A percentile compares a stretch with the other conserved stretches of the same genome.
Evolutionary conservation across 441 rosid species (phyloP).

Genomic region (Gossypium gossypioides): DNA sequence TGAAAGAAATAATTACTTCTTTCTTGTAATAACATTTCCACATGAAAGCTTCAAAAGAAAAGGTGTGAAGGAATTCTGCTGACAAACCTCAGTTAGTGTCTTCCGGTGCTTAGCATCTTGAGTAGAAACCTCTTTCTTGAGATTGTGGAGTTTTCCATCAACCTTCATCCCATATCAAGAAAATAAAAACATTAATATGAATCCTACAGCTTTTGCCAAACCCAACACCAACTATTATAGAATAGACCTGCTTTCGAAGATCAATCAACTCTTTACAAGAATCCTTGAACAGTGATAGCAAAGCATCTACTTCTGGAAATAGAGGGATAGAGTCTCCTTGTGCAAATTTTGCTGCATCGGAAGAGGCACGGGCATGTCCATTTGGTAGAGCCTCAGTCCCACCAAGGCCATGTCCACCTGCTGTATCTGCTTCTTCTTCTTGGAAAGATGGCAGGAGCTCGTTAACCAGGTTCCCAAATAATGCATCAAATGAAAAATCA

Average conservation of each 20-base stretch:
- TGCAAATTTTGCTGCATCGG: slow-evolving; percentile 45
- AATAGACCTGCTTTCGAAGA: slow-evolving; percentile 71
- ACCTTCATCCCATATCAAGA: slow-evolving; percentile 41
- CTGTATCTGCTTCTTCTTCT: slow-evolving; percentile 70
- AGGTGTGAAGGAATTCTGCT: not conserved
- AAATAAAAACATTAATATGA: slow-evolving; percentile 13
- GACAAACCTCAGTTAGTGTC: slow-evolving; percentile 81
- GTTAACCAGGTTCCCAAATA: slow-evolving; percentile 83
- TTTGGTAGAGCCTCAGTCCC: slow-evolving; percentile 56
- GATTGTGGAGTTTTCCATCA: slow-evolving; percentile 74
- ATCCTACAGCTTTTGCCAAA: not conserved
- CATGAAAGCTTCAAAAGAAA: not conserved
- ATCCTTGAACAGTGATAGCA: slow-evolving; percentile 73
- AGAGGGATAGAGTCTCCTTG: slow-evolving; percentile 58
- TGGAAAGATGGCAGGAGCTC: slow-evolving; percentile 75
- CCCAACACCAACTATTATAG: not conserved
- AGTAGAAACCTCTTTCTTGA: slow-evolving; percentile 82
- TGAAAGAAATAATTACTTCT: not conserved
- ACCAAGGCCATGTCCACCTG: slow-evolving; percentile 49
- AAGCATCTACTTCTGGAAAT: slow-evolving; percentile 91
- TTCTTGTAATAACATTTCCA: not conserved
- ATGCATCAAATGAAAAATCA: slow-evolving; percentile 89
- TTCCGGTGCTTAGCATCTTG: slow-evolving; percentile 92
- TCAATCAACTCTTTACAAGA: slow-evolving; percentile 83
- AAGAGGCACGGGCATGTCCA: slow-evolving; percentile 52